Base-by-base conservation (phyloP, 164 flowering plant genomes). In the Kalanchoe fedtschenkoi region DNA sequence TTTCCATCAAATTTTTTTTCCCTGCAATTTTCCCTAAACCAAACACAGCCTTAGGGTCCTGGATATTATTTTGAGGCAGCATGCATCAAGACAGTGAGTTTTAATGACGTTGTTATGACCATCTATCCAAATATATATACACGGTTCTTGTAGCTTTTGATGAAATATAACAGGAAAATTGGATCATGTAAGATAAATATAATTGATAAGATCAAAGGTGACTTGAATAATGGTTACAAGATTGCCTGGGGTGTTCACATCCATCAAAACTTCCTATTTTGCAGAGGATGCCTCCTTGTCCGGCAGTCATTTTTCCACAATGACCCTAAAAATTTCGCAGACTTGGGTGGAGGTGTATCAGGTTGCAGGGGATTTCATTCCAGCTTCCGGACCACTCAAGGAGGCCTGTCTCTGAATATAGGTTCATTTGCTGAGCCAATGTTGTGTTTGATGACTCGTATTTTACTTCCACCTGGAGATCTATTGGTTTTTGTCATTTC, bases 251-350 rank as follows among this genome's bases (percentile, higher is more conserved):
- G 32, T 2, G 6, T 51, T 13, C 11, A 37, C 13, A 51, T 43
- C 21, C 32, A 51, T 13, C 26, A 14, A 17, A 6, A 3, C 5
- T 58, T 56, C n/a, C 46, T 6, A 19, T 68, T 16, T 70, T 68
- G 28, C 75, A 95, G 99, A 79, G 96, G 97, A 22, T 95, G 97
- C 68, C 87, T 91, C 15, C 90, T 95, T 34, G 98, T 93, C 10
- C 81, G 97, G 0, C 98, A 91, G 35, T 89, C 96, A 0, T 91
- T 85, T 59, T 91, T 91, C 65, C 83, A 85, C 59, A 76, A 86
- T 66, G 85, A 91, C 42, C 77, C 84, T 0, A 67, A 61, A n/a
- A 85, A 83, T 58, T 87, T 81, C 65, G 63, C 71, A n/a, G 86
- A 83, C 46, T 71, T 91, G n/a, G 96, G 96, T 22, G 98, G 90